Evolutionary conservation across 2,329 filamentous ascomycete species (phyloP).

Genomic region (Westerdykella aurantiaca): DNA sequence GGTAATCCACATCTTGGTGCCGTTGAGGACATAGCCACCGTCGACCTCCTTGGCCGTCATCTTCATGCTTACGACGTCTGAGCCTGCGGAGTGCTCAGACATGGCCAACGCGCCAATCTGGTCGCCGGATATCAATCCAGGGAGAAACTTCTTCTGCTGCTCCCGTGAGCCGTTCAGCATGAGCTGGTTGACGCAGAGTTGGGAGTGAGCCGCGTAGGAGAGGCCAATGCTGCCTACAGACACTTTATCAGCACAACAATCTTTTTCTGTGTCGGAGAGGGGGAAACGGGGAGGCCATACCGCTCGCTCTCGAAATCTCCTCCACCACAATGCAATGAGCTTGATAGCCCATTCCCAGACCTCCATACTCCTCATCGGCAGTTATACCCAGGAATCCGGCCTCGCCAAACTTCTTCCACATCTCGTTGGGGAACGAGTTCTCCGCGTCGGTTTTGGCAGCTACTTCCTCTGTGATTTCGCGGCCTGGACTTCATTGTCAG

Average conservation of each 20-base stretch:
- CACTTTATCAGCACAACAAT: constrained; percentile 3
- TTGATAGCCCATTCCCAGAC: constrained; percentile 88
- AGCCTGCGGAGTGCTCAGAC: constrained; percentile 86
- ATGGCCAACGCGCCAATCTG: constrained; percentile 86
- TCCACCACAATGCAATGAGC: constrained; percentile 95
- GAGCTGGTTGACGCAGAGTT: constrained; percentile 94
- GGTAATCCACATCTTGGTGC: constrained; percentile 99
- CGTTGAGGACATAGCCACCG: constrained; percentile 79
- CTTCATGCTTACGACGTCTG: constrained; percentile 94
- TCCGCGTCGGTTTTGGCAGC: constrained; percentile 75
- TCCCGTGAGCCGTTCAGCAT: constrained; percentile 76
- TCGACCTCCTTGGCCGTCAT: constrained; percentile 74
- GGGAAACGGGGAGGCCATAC: constrained; percentile 24
- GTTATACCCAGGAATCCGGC: constrained; percentile 90
- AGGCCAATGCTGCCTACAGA: constrained; percentile 62
- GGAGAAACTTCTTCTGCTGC: constrained; percentile 77
- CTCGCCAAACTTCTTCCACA: constrained; percentile 92
- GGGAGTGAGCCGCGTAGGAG: constrained; percentile 91
- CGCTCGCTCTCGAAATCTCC: constrained; percentile 83
- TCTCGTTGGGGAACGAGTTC: constrained; percentile 82
- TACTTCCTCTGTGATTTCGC: constrained; percentile 79
- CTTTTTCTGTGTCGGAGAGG: not conserved
- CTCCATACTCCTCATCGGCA: constrained; percentile 85
- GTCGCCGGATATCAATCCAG: constrained; percentile 72
- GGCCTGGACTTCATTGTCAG: constrained; percentile 41